These are phyloP conservation scores for Wickerhamiella cacticola DNA, from an alignment of 805 yeast species.

Conservation along the genomic window DNA sequence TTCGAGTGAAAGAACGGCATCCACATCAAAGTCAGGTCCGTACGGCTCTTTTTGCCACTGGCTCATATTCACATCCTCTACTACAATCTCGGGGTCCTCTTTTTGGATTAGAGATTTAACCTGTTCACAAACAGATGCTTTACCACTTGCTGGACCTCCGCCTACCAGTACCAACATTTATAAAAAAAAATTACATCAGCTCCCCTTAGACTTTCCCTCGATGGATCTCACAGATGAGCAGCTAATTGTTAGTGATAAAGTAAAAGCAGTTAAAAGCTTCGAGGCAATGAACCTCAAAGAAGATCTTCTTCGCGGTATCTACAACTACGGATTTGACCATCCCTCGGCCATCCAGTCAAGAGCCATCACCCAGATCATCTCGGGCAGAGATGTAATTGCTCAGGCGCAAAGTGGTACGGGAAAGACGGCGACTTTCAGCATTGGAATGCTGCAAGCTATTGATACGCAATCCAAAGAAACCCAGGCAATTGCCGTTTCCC, in stretches of 20 bases:
- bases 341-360: conserved; percentile 77
- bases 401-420: conserved; percentile 99
- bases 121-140: conserved; percentile 28
- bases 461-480: conserved; percentile 61
- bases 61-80: conserved; percentile 35
- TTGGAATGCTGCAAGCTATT: conserved; percentile 79
- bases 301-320: conserved; percentile 45
- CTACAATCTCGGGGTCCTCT: conserved; percentile 20
- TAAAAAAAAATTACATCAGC: no score
- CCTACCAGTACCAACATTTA: conserved; percentile 37
- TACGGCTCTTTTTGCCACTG: conserved; percentile 26
- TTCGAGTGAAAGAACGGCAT: conserved; percentile 20
- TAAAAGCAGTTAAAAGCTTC: conserved; percentile 28
- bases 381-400: conserved; percentile 69
- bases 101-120: conserved; percentile 28
- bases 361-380: conserved; percentile 66
- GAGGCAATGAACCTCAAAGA: conserved; percentile 28
- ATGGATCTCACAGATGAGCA: conserved; percentile 28
- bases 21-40: conserved; percentile 30
- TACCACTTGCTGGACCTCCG: conserved; percentile 56
- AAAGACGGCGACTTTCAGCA: conserved; percentile 95
- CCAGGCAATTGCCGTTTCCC: conserved; percentile 85
- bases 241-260: conserved; percentile 51
- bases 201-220: no score
- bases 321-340: conserved; percentile 67